Base-by-base conservation (phyloP, 2,329 filamentous ascomycete species). In the Pseudogymnoascus sp. region DNA sequence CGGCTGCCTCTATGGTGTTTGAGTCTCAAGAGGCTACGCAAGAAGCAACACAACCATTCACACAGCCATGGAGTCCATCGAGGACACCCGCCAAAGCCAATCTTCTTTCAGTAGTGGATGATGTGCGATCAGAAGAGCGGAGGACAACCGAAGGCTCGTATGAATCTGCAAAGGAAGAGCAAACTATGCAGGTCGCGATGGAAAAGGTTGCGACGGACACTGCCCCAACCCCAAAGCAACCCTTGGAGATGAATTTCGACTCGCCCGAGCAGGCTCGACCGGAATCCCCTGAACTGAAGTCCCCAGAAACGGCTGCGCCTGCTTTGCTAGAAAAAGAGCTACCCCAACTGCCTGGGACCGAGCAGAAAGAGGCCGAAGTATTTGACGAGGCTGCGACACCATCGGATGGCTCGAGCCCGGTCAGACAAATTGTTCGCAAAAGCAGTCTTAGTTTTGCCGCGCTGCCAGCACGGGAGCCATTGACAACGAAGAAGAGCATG, bases 391-490 rank as follows among this genome's bases (percentile, higher is more conserved):
- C 65, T 14, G 61, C 36, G 65, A 88, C 87, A 2, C 83, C 84
- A 14, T 90, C 88, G 1, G 88, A 90, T 59, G 82, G 79, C 0
- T 91, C 89, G 0, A 93, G 88, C 68, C 90, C 90, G 0, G 85
- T 89, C 59, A 83, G 90, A 68, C 88, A 89, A 1, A 80, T 90
- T 31, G 84, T 96, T 68, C 88, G 93, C 65, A 97, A 97, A 80
- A 96, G 93, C 76, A 97, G 93, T 73, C 82, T 99, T 65, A 96
- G 90, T 64, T 97, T 99, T 77, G 91, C 95, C 38, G 91, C 95
- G 16, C 80, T 99, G 11, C 95, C 95, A 31, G 93, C 93, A 2
- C 85, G 95, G 65, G 93, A 97, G 71, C 93, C 93, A 37, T 79
- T 97, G 61, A 86, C 87, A 34, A 85, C 84, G 14, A 96, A 96